These are phyloP conservation scores for Penicillium brevicompactum DNA, from an alignment of 2,329 filamentous ascomycete genomes.

Conservation along the genomic window DNA sequence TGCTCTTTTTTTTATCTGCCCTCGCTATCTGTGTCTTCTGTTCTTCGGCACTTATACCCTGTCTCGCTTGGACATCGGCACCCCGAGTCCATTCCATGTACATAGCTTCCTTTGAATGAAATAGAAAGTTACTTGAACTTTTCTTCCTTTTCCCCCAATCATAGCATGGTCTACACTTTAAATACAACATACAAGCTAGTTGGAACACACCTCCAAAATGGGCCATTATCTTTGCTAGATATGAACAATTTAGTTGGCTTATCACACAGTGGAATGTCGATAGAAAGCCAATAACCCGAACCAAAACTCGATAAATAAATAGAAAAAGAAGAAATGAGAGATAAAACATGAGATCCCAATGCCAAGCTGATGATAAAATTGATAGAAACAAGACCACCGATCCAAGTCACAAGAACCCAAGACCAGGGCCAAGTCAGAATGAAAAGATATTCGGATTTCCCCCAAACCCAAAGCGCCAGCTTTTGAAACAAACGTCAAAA, in stretches of 20 bases:
- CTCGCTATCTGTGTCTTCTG: not conserved
- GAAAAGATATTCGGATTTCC: conserved; percentile 11
- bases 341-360: not conserved
- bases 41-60: conserved; percentile 21
- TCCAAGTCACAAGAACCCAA: not conserved
- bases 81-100: not conserved
- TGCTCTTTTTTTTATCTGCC: not conserved
- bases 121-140: not conserved
- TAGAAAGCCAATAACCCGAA: not conserved
- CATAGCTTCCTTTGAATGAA: not conserved
- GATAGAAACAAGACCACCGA: not conserved
- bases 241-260: not conserved
- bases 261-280: not conserved
- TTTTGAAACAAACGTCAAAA: conserved; percentile 31
- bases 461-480: conserved; percentile 33
- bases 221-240: not conserved
- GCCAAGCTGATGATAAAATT: not conserved
- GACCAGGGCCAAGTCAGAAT: not conserved
- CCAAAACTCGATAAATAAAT: not conserved
- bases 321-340: not conserved
- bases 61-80: not conserved
- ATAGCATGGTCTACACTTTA: not conserved
- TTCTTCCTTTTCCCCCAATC: too few species aligned
- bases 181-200: not conserved
- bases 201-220: not conserved